phyloP scores from a whole-genome alignment of 352 stramenopile species.

The Pythium pectinolyticum region DNA sequence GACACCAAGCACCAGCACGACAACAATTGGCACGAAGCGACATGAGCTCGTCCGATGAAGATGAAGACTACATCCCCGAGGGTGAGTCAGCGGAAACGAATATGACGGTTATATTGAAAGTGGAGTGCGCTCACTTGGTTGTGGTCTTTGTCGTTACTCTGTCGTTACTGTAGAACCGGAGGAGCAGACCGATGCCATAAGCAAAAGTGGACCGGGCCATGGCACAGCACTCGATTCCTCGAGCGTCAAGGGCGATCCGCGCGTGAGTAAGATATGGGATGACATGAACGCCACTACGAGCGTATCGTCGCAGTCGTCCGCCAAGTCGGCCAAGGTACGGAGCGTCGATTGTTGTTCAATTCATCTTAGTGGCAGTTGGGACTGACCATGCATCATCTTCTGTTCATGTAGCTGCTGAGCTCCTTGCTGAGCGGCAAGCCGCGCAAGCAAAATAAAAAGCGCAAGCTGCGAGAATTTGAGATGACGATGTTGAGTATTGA shows the following conservation, averaged over 20 bases:
- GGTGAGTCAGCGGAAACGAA: conserved; percentile 33
- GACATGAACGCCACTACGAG: conserved; percentile 63
- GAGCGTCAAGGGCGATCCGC: conserved; percentile 34
- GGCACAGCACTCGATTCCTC: not conserved
- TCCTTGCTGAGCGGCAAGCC: conserved; percentile 52
- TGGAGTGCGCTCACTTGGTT: not conserved
- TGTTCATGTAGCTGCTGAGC: conserved; percentile 52
- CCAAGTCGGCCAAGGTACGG: conserved; percentile 52
- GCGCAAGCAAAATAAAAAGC: conserved; percentile 53
- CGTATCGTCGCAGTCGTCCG: conserved; percentile 49
- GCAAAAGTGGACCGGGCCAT: not conserved
- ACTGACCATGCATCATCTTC: no score
- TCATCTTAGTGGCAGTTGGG: not conserved
- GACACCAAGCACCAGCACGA: not conserved
- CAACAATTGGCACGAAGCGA: not conserved
- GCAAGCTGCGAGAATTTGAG: conserved; percentile 70
- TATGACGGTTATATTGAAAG: not conserved
- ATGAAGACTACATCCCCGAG: conserved; percentile 72
- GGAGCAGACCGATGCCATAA: not conserved
- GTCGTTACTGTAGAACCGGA: conserved; percentile 12
- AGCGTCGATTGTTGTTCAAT: no score
- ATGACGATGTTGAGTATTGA: conserved; percentile 74
- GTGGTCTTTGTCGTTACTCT: not conserved
- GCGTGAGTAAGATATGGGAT: conserved; percentile 55
- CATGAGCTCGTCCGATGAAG: conserved; percentile 71